phyloP scores from a whole-genome alignment of 345 rosid species.

The Aquilaria sinensis region DNA sequence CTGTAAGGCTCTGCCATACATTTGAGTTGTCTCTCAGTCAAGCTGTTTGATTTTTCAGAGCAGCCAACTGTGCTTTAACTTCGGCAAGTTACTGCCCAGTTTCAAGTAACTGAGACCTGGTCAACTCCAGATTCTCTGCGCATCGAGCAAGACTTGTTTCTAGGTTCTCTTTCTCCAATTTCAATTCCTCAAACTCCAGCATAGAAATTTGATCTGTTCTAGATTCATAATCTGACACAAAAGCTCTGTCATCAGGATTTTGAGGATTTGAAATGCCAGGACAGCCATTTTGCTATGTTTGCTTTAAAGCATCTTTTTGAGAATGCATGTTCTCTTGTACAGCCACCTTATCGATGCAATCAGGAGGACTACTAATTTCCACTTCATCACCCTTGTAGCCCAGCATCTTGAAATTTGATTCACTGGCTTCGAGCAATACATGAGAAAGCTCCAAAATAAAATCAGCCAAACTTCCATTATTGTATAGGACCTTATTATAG shows the following conservation, averaged over 20 bases:
- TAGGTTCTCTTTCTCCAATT: constrained; percentile 38
- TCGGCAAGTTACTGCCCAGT: constrained; percentile 45
- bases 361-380: constrained; percentile 62
- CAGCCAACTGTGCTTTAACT: constrained; percentile 35
- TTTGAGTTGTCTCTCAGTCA: constrained; percentile 71
- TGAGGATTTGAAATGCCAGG: constrained; percentile 56
- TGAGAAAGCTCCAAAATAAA: constrained; percentile 62
- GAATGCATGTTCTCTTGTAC: constrained; percentile 47
- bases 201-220: constrained; percentile 32
- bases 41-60: constrained; percentile 40
- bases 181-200: constrained; percentile 52
- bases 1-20: constrained; percentile 77
- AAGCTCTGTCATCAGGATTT: constrained; percentile 69
- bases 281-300: constrained; percentile 50
- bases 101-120: constrained; percentile 35
- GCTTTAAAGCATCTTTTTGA: constrained; percentile 43
- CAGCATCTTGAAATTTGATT: constrained; percentile 48
- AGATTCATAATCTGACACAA: constrained; percentile 39
- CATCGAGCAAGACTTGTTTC: constrained; percentile 36
- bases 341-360: constrained; percentile 95
- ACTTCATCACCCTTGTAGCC: constrained; percentile 55
- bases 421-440: constrained; percentile 60
- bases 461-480: constrained; percentile 22
- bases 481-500: too few species aligned
- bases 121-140: constrained; percentile 33